A percentile compares a stretch with the other conserved stretches of the same genome.
These are phyloP conservation scores for Taiozyma onychis DNA, from an alignment of 1,139 yeast genomes.

Conservation along the genomic window DNA sequence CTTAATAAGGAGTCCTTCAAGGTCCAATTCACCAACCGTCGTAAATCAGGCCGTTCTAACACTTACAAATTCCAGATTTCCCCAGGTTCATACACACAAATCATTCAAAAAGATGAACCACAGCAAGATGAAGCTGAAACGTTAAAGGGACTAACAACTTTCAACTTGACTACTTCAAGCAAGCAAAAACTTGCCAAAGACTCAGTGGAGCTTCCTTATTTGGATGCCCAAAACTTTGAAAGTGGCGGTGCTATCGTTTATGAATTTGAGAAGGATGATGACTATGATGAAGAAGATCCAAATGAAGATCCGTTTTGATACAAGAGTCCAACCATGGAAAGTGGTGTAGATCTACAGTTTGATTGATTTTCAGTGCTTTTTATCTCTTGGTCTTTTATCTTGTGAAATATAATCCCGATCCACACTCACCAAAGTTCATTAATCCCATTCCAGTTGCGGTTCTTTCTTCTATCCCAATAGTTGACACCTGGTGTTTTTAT, in stretches of 20 bases:
- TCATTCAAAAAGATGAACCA: constrained; percentile 26
- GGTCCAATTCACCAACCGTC: constrained; percentile 54
- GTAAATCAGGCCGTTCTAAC: constrained; percentile 81
- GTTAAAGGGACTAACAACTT: constrained; percentile 74
- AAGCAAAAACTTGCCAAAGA: constrained; percentile 76
- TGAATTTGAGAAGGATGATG: constrained; percentile 79
- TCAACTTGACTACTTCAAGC: constrained; percentile 69
- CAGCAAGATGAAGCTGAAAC: constrained; percentile 38
- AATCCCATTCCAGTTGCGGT: constrained; percentile 53
- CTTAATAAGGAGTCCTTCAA: constrained; percentile 44
- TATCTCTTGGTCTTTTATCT: not conserved
- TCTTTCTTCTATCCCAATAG: constrained; percentile 76
- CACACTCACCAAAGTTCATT: constrained; percentile 43
- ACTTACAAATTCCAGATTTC: constrained; percentile 51
- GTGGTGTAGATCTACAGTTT: not conserved
- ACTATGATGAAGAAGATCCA: constrained; percentile 96
- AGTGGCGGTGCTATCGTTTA: constrained; percentile 90
- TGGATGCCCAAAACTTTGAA: constrained; percentile 81
- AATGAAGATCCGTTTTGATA: constrained; percentile 85
- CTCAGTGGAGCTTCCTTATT: constrained; percentile 80
- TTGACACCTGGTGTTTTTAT: constrained; percentile 44
- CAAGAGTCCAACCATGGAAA: not conserved
- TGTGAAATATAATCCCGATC: not conserved
- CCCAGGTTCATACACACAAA: constrained; percentile 36
- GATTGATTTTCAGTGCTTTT: too few relatives aligned